Conservation (phyloP, 306 rosid species). For the Calophaca sinica region DNA sequence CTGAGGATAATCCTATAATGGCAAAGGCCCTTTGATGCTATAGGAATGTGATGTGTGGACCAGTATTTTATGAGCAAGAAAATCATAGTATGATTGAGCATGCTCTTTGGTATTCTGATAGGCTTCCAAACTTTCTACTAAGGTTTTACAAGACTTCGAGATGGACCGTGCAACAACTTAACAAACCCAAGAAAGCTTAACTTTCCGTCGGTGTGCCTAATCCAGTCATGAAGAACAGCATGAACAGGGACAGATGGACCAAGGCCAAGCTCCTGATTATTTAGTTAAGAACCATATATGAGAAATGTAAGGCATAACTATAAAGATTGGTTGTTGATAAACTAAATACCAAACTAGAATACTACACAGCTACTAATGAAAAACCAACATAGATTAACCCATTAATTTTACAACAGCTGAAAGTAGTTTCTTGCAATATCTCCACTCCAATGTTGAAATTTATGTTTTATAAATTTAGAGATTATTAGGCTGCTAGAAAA, state of each 20-base stretch:
- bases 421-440: slow-evolving; percentile 25
- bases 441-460: slow-evolving; percentile 17
- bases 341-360: not conserved
- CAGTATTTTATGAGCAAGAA: slow-evolving; percentile 49
- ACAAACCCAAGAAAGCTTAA: slow-evolving; percentile 93
- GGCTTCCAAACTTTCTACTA: slow-evolving; percentile 52
- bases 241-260: slow-evolving; percentile 93
- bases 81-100: slow-evolving; percentile 41
- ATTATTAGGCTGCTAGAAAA: slow-evolving; percentile 29
- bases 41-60: slow-evolving; percentile 33
- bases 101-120: slow-evolving; percentile 40
- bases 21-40: slow-evolving; percentile 29
- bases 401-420: slow-evolving; percentile 4
- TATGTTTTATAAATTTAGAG: not conserved
- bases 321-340: not conserved
- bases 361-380: not conserved
- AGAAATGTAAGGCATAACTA: slow-evolving; percentile 39
- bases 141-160: slow-evolving; percentile 67
- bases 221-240: slow-evolving; percentile 94
- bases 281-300: slow-evolving; percentile 45
- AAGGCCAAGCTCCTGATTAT: slow-evolving; percentile 87
- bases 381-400: not conserved
- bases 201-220: slow-evolving; percentile 91
- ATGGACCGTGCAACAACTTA: slow-evolving; percentile 83
- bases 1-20: slow-evolving; percentile 36